Evolutionary conservation across 2,329 filamentous ascomycete species (phyloP).

Genomic region (Rutstroemia sp.): DNA sequence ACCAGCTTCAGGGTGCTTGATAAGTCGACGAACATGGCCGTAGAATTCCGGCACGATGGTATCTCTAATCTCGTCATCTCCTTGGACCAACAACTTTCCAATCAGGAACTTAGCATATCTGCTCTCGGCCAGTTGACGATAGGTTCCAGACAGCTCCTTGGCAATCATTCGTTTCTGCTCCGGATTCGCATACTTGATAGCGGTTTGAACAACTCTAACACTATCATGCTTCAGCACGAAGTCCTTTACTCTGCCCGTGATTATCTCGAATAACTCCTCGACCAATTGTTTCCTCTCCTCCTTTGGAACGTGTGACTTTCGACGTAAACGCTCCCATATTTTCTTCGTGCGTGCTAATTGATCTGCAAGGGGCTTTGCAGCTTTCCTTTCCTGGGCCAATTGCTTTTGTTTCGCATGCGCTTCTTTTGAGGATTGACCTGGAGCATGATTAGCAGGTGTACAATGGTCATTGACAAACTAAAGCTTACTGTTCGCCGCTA

Average conservation of each 20-base stretch:
- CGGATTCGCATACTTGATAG: conserved; percentile 86
- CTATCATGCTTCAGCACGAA: conserved; percentile 98
- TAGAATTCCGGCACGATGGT: conserved; percentile 92
- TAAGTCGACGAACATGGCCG: conserved; percentile 83
- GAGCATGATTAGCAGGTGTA: conserved; percentile 26
- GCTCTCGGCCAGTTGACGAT: conserved; percentile 81
- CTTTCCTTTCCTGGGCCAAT: conserved; percentile 79
- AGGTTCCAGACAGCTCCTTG: conserved; percentile 75
- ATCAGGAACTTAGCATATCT: conserved; percentile 97
- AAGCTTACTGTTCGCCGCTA: conserved; percentile 22
- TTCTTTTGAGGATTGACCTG: conserved; percentile 67
- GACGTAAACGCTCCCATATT: conserved; percentile 87
- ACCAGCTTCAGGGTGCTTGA: conserved; percentile 91
- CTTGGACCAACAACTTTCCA: conserved; percentile 90
- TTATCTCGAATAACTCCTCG: conserved; percentile 82
- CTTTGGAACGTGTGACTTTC: conserved; percentile 87
- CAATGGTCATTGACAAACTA: conserved; percentile 12
- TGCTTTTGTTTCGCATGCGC: conserved; percentile 90
- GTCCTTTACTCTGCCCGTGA: conserved; percentile 85
- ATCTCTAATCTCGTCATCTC: conserved; percentile 78
- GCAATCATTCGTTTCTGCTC: conserved; percentile 84
- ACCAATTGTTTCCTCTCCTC: conserved; percentile 85
- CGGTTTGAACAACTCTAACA: conserved; percentile 92
- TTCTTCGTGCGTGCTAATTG: conserved; percentile 86
- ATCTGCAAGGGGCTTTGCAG: conserved; percentile 87